These are phyloP conservation scores for Laetiporus sulphureus DNA, from an alignment of 1,284 basidiomycete species.

Conservation along the genomic window DNA sequence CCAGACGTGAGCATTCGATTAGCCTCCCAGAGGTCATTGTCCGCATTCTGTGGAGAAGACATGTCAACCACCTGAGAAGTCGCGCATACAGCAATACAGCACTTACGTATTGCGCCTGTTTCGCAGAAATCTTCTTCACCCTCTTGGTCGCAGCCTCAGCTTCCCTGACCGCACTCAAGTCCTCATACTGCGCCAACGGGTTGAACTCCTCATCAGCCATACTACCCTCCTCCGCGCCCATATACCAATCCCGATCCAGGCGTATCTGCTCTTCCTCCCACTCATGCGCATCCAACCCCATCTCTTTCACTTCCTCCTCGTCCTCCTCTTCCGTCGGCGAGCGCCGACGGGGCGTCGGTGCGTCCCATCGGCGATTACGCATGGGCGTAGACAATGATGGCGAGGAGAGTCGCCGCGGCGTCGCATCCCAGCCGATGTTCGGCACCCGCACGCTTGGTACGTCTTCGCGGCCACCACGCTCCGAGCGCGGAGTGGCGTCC, in stretches of 20 bases:
- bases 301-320: slow-evolving; percentile 38
- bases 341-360: slow-evolving; percentile 74
- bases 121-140: slow-evolving; percentile 81
- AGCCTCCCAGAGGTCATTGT: slow-evolving; percentile 97
- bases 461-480: slow-evolving; percentile 51
- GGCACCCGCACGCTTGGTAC: slow-evolving; percentile 85
- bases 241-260: slow-evolving; percentile 93
- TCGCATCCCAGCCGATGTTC: slow-evolving; percentile 87
- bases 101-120: slow-evolving; percentile 90
- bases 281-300: slow-evolving; percentile 66
- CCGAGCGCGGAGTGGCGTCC: slow-evolving; percentile 69
- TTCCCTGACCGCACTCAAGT: slow-evolving; percentile 65
- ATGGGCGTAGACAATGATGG: slow-evolving; percentile 50
- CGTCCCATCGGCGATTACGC: slow-evolving; percentile 71
- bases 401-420: slow-evolving; percentile 47
- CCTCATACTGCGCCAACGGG: slow-evolving; percentile 88
- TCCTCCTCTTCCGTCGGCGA: slow-evolving; percentile 48
- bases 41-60: slow-evolving; percentile 68
- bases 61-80: slow-evolving; percentile 1
- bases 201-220: slow-evolving; percentile 88
- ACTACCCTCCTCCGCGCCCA: slow-evolving; percentile 79
- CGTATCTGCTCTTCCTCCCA: slow-evolving; percentile 94
- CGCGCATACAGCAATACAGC: neutral
- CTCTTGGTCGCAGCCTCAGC: slow-evolving; percentile 78
- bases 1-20: slow-evolving; percentile 97